A percentile compares a stretch with the other conserved stretches of the same genome.
Conservation (phyloP, 441 rosid species). For the Dalechampia spathulata region DNA sequence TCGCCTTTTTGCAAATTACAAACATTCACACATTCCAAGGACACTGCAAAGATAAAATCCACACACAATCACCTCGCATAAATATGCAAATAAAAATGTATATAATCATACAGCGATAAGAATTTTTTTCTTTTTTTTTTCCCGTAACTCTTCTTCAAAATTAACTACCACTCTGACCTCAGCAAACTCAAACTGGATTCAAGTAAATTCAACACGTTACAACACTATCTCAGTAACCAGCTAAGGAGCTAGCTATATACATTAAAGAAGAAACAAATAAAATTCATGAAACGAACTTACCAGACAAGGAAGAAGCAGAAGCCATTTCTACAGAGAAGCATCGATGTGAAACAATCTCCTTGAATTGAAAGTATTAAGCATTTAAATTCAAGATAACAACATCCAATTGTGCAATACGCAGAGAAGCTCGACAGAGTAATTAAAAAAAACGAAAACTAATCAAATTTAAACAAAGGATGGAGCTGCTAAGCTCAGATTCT, state of each 20-base stretch:
- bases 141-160: too few relatives aligned
- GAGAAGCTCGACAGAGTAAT: too few relatives aligned
- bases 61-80: conserved; percentile 11
- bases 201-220: conserved; percentile 1
- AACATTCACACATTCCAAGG: conserved; percentile 76
- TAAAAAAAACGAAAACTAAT: too few relatives aligned
- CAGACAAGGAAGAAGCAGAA: conserved; percentile 75
- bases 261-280: neutral
- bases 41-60: conserved; percentile 36
- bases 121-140: too few relatives aligned
- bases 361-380: conserved; percentile 25
- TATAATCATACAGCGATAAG: too few relatives aligned
- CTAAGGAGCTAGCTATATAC: conserved; percentile 5
- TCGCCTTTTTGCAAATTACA: conserved; percentile 74
- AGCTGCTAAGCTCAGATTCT: too few relatives aligned
- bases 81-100: too few relatives aligned
- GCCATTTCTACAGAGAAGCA: conserved; percentile 51
- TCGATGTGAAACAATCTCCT: conserved; percentile 31
- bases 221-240: conserved; percentile 15
- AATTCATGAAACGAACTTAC: conserved; percentile 22
- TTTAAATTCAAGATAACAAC: too few relatives aligned
- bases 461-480: too few relatives aligned
- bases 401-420: too few relatives aligned
- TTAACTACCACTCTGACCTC: too few relatives aligned
- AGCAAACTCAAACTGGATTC: neutral